Conservation (phyloP, 768 basidiomycete species). For the Rhizopogon rudus region DNA sequence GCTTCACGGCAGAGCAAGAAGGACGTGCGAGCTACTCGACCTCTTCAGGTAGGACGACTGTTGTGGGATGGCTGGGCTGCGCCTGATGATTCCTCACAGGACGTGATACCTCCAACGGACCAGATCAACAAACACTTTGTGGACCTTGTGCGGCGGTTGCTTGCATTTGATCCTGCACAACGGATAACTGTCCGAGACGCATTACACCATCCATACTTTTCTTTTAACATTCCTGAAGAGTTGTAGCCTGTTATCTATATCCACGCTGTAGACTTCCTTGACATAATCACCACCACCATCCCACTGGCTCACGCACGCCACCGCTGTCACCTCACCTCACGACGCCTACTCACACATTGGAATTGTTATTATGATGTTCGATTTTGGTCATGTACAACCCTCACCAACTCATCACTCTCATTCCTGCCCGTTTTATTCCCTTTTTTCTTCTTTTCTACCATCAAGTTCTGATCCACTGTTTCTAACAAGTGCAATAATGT, state of each 20-base stretch:
- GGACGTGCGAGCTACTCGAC: conserved; percentile 83
- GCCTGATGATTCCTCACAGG: conserved; percentile 37
- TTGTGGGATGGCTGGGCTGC: conserved; percentile 7
- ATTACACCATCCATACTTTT: conserved; percentile 83
- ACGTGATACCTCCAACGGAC: conserved; percentile 79
- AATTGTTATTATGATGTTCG: conserved; percentile 33
- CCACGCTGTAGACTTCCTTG: conserved; percentile 26
- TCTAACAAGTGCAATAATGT: conserved; percentile 26
- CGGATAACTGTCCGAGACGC: conserved; percentile 88
- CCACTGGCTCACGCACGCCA: neutral
- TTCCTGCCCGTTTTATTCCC: conserved; percentile 23
- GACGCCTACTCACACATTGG: conserved; percentile 7
- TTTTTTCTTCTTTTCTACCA: conserved; percentile 12
- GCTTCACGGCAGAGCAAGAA: conserved; percentile 89
- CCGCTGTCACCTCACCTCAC: conserved; percentile 4
- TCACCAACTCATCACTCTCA: conserved; percentile 24
- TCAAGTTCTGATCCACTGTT: conserved; percentile 12
- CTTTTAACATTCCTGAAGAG: conserved; percentile 61
- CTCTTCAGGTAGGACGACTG: conserved; percentile 54
- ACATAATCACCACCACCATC: neutral
- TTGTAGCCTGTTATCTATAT: conserved; percentile 44
- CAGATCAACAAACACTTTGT: conserved; percentile 74
- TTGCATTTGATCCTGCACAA: conserved; percentile 86
- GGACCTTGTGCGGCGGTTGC: conserved; percentile 81
- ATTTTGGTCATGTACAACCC: conserved; percentile 34